A percentile compares a stretch with the other conserved stretches of the same genome.
Conservation (phyloP, 768 basidiomycete species). For the Mycena belliarum region DNA sequence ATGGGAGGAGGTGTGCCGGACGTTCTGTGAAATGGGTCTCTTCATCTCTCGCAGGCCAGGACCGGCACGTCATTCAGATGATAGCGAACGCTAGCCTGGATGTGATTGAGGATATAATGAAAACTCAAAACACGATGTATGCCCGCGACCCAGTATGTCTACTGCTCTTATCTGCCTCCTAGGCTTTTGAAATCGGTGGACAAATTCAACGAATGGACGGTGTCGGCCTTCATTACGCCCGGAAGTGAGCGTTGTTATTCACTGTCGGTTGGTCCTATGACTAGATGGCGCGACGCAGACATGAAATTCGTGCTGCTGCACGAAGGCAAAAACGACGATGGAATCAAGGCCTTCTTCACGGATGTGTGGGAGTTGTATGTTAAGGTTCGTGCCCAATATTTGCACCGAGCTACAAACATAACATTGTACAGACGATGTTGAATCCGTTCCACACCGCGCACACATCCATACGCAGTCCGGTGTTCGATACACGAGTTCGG, state of each 20-base stretch:
- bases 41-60: constrained; percentile 46
- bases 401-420: neutral
- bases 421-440: constrained; percentile 62
- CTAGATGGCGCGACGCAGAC: constrained; percentile 51
- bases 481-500: constrained; percentile 84
- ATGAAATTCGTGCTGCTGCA: constrained; percentile 95
- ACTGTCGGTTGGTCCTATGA: neutral
- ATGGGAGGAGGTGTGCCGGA: constrained; percentile 59
- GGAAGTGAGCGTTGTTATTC: constrained; percentile 67
- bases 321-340: constrained; percentile 96
- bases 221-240: constrained; percentile 94
- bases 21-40: neutral
- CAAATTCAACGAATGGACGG: constrained; percentile 98
- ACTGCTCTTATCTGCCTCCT: constrained; percentile 24
- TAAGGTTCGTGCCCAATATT: constrained; percentile 60
- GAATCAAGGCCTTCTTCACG: constrained; percentile 87
- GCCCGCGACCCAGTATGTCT: constrained; percentile 30
- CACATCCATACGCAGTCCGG: constrained; percentile 71
- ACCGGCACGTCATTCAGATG: constrained; percentile 97
- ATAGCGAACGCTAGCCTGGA: constrained; percentile 97
- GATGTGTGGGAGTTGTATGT: constrained; percentile 98
- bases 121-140: constrained; percentile 78
- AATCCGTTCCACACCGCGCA: constrained; percentile 98
- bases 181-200: constrained; percentile 97
- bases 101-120: constrained; percentile 90